Evolutionary conservation across 2,329 filamentous ascomycete genomes (phyloP).

Genomic region (Cyphellophora attinorum): DNA sequence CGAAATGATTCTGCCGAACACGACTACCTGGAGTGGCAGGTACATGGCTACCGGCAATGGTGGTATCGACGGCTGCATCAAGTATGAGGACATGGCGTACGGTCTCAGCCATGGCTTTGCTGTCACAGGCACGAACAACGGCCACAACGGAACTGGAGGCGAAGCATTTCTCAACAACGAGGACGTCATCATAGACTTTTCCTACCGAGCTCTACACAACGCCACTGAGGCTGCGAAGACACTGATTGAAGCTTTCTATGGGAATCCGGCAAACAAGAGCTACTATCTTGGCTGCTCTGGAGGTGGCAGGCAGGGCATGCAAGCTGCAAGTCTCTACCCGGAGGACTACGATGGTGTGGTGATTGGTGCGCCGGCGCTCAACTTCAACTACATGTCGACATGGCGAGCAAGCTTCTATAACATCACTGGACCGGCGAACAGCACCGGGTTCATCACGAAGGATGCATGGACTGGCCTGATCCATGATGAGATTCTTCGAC

Average conservation of each 20-base stretch:
- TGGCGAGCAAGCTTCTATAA: constrained; percentile 35
- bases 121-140: constrained; percentile 39
- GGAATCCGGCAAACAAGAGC: constrained; percentile 31
- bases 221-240: constrained; percentile 31
- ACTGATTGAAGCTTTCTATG: constrained; percentile 27
- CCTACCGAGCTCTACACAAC: constrained; percentile 35
- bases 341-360: constrained; percentile 18
- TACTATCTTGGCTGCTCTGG: constrained; percentile 41
- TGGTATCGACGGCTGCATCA: constrained; percentile 39
- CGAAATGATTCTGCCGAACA: background rate
- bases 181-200: constrained; percentile 37
- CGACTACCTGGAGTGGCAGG: constrained; percentile 31
- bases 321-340: constrained; percentile 29
- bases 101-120: constrained; percentile 34
- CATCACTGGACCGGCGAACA: constrained; percentile 28
- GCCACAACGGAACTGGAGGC: constrained; percentile 41
- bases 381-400: constrained; percentile 34
- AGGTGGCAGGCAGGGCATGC: constrained; percentile 39
- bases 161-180: constrained; percentile 35
- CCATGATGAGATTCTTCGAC: constrained; percentile 6
- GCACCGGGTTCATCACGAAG: constrained; percentile 21
- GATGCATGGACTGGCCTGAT: constrained; percentile 27
- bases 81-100: constrained; percentile 36
- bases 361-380: constrained; percentile 21
- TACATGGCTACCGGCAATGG: constrained; percentile 42